A percentile compares a stretch with the other conserved stretches of the same genome.
phyloP scores from a whole-genome alignment of 192 early-diverging fungal species.

The Coemansia sp. region DNA sequence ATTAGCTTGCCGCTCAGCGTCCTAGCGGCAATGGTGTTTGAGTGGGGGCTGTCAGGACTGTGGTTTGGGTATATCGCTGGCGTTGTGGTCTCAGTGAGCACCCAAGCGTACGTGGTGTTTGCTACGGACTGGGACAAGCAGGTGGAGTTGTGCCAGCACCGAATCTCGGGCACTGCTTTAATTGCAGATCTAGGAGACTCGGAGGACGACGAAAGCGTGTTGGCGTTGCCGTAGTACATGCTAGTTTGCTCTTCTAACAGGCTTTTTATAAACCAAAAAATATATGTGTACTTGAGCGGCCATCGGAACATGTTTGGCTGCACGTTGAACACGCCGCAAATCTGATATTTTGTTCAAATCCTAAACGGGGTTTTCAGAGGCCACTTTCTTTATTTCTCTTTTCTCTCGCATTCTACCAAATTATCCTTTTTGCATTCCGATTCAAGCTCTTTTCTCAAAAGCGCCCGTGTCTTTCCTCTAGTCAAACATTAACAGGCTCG shows the following conservation, averaged over 20 bases:
- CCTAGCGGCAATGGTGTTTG: slow-evolving; percentile 40
- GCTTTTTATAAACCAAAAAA: no score
- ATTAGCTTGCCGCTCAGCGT: slow-evolving; percentile 55
- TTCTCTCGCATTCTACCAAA: neutral
- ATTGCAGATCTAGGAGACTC: neutral
- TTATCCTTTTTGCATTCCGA: neutral
- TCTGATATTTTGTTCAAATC: slow-evolving; percentile 1
- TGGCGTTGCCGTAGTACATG: neutral
- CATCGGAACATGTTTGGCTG: neutral
- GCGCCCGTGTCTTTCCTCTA: neutral
- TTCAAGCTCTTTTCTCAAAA: neutral
- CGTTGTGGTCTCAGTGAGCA: slow-evolving; percentile 5
- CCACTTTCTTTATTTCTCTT: neutral
- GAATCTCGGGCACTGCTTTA: slow-evolving; percentile 10
- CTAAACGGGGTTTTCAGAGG: neutral
- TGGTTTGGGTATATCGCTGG: slow-evolving; percentile 63
- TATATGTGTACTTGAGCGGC: no score
- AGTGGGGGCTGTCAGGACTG: slow-evolving; percentile 64
- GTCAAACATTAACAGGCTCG: neutral
- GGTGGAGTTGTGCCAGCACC: slow-evolving; percentile 41
- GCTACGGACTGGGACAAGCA: slow-evolving; percentile 47
- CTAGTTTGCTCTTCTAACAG: neutral
- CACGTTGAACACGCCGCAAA: slow-evolving; percentile 1
- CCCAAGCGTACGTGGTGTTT: slow-evolving; percentile 27
- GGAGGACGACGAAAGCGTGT: neutral